Evolutionary conservation across 2,329 filamentous ascomycete genomes (phyloP).

Genomic region (Diaporthe humulicola): DNA sequence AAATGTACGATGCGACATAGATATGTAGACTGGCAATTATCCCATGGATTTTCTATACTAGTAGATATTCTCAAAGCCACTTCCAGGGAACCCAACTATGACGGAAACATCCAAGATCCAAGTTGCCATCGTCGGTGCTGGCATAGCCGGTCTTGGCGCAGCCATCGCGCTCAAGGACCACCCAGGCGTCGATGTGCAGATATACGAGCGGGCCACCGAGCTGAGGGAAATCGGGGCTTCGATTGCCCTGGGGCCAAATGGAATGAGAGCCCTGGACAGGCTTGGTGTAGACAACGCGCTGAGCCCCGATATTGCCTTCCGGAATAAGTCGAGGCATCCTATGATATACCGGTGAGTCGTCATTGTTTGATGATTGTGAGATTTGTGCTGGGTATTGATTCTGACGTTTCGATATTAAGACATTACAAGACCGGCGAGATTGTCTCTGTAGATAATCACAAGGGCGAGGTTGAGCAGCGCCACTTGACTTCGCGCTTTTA

Average conservation of each 20-base stretch:
- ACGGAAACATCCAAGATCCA: constrained; percentile 45
- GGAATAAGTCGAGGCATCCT: constrained; percentile 55
- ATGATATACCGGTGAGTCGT: constrained; percentile 59
- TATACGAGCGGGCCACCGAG: constrained; percentile 63
- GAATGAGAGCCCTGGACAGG: constrained; percentile 63
- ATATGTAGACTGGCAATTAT: neutral
- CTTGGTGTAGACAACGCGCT: constrained; percentile 63
- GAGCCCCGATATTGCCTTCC: constrained; percentile 54
- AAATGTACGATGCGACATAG: neutral
- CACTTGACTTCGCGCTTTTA: constrained; percentile 61
- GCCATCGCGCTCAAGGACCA: constrained; percentile 55
- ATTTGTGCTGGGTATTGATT: too few species aligned
- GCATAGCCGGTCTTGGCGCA: constrained; percentile 63
- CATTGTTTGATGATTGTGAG: neutral
- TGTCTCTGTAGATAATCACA: constrained; percentile 57
- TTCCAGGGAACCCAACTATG: neutral
- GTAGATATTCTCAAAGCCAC: too few species aligned
- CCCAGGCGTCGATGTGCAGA: constrained; percentile 57
- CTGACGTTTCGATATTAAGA: constrained; percentile 40
- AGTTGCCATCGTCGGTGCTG: constrained; percentile 63
- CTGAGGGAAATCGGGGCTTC: constrained; percentile 62
- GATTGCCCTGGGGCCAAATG: constrained; percentile 66
- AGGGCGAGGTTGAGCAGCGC: constrained; percentile 51
- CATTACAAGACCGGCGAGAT: constrained; percentile 60
- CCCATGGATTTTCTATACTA: too few species aligned